These are phyloP conservation scores for Fusarium scirpi DNA, from an alignment of 2,329 filamentous ascomycete species.

Conservation along the genomic window DNA sequence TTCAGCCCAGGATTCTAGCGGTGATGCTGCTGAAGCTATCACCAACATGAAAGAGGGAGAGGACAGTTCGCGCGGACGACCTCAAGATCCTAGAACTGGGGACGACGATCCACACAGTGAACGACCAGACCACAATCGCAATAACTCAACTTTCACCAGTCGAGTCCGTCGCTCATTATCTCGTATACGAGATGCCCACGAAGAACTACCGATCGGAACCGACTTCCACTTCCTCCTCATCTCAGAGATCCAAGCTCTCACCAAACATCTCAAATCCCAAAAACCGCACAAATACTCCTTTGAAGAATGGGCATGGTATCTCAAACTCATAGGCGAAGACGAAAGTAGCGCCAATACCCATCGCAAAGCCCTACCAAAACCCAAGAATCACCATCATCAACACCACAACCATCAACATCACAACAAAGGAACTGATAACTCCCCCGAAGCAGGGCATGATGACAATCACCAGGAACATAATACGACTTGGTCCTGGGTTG, in stretches of 20 bases:
- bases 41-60: slow-evolving; percentile 25
- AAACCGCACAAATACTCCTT: slow-evolving; percentile 77
- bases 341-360: slow-evolving; percentile 65
- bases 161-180: slow-evolving; percentile 53
- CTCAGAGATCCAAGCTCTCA: slow-evolving; percentile 75
- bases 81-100: slow-evolving; percentile 1
- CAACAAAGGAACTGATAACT: neutral
- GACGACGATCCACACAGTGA: slow-evolving; percentile 4
- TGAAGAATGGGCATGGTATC: slow-evolving; percentile 88
- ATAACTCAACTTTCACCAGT: slow-evolving; percentile 49
- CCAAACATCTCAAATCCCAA: slow-evolving; percentile 69
- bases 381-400: slow-evolving; percentile 30
- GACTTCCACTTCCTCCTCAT: slow-evolving; percentile 76
- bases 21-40: slow-evolving; percentile 7
- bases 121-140: slow-evolving; percentile 36
- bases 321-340: slow-evolving; percentile 79
- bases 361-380: slow-evolving; percentile 53
- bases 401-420: too few relatives aligned
- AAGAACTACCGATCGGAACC: slow-evolving; percentile 56
- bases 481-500: slow-evolving; percentile 77
- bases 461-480: slow-evolving; percentile 47
- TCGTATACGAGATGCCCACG: slow-evolving; percentile 52
- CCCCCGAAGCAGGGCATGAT: slow-evolving; percentile 3
- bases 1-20: neutral
- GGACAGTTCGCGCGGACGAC: slow-evolving; percentile 20